Base-by-base conservation (phyloP, 1,284 basidiomycete genomes). In the Irpex rosettiformis region DNA sequence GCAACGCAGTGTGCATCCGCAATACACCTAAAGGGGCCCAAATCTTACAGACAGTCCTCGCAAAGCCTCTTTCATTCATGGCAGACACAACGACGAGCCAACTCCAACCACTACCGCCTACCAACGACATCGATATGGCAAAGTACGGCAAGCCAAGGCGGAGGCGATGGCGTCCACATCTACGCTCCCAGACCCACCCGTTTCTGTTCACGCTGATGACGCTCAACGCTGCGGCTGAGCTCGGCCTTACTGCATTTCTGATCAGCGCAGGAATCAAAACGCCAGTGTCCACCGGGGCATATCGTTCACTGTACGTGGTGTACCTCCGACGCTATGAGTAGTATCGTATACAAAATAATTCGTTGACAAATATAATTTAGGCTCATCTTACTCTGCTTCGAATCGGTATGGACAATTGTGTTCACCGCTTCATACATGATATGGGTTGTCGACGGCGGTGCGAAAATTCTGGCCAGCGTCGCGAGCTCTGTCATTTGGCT, bases 401-500 rank as follows among this genome's bases (percentile, higher is more conserved):
- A 85, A 64, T 79, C 89, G 3, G 65, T 66, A 3, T 91, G 89
- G 89, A 90, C 89, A 21, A 76, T 81, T 1, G 63, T 89, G 30
- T 91, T 89, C 66, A 80, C 84, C 10, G 76, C 80, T 4, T 82
- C 83, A 33, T 91, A 90, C 66, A 75, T 89, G 62, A 66, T 89
- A 33, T 90, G 86, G 84, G 80, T 86, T 52, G 72, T 88, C 40
- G 83, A 84, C 55, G 84, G 85, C 45, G 81, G 80, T 5, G 78
- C 80, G 43, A 84, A 86, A 67, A 69, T 89, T 42, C 77, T 91
- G 37, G 89, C 88, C 11, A 85, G 82, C 66, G 76, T 91, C 27
- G 87, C 89, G 21, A 88, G 86, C 64, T 91, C 89, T n/a, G 78
- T 89, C 16, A 69, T 86, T 53, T 91, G 89, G 89, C 73, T 91